These are phyloP conservation scores for Aegilops tauschii DNA, from an alignment of 176 grass and related monocot species.

Conservation along the genomic window DNA sequence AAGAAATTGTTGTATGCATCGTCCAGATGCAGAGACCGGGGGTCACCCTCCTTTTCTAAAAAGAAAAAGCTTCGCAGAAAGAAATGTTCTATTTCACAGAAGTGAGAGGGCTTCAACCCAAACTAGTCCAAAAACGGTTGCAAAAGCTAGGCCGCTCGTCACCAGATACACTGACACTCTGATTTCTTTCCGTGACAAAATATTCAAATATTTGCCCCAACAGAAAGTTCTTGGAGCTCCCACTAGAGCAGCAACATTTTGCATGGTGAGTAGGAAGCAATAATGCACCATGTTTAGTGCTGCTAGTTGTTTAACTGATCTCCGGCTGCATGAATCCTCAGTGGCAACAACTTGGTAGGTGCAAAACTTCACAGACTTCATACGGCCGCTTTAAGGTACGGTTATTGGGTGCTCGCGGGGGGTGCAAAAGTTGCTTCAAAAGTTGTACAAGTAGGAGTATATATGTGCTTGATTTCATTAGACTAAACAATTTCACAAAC, in stretches of 20 bases:
- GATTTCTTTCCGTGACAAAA: neutral
- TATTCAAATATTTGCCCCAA: neutral
- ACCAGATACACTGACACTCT: neutral
- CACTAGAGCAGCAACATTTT: constrained; percentile 31
- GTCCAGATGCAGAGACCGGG: no score
- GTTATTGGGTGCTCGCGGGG: neutral
- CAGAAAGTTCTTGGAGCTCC: neutral
- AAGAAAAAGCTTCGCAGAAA: no score
- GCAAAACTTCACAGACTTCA: neutral
- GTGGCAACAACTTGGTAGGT: neutral
- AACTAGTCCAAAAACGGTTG: constrained; percentile 22
- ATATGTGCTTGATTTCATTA: neutral
- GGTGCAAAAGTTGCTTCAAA: neutral
- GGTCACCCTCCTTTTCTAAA: no score
- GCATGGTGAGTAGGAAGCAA: constrained; percentile 49
- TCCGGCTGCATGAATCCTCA: neutral
- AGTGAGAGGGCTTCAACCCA: neutral
- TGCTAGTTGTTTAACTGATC: neutral
- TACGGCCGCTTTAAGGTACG: neutral
- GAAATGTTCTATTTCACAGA: no score
- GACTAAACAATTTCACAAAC: neutral
- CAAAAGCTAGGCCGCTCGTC: neutral
- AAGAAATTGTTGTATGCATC: no score
- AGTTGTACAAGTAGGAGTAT: neutral
- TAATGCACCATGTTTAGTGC: neutral